Percentiles rank a stretch among this genome's conserved stretches.
Evolutionary conservation across 768 basidiomycete species (phyloP).

Genomic region (Lanmaoa pseudosensibilis): DNA sequence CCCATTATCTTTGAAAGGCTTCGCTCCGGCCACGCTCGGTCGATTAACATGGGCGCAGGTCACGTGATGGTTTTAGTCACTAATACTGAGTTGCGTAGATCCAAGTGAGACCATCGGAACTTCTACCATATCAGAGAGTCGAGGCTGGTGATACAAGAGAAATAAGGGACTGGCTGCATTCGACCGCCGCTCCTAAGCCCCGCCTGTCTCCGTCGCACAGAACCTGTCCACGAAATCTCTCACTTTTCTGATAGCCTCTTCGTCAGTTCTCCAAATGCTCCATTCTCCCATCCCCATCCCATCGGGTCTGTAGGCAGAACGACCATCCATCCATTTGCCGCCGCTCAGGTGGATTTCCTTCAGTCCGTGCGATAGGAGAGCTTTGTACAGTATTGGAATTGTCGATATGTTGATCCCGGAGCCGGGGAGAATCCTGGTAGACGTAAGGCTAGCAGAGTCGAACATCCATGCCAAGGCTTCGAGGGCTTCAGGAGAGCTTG

Average conservation of each 20-base stretch:
- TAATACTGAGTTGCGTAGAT: too few relatives aligned
- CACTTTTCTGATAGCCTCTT: slow-evolving; percentile 50
- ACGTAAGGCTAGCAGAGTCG: slow-evolving; percentile 16
- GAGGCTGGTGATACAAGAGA: background rate
- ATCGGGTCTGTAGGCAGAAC: slow-evolving; percentile 49
- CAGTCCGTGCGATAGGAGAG: slow-evolving; percentile 56
- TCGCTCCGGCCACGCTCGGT: slow-evolving; percentile 22
- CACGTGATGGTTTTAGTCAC: slow-evolving; percentile 27
- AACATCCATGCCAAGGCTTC: slow-evolving; percentile 42
- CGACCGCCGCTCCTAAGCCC: background rate
- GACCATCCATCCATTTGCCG: slow-evolving; percentile 58
- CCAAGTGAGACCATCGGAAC: background rate
- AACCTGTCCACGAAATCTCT: slow-evolving; percentile 45
- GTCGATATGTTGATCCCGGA: slow-evolving; percentile 69
- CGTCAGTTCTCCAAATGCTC: slow-evolving; percentile 66
- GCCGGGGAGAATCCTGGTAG: slow-evolving; percentile 59
- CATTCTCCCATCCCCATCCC: slow-evolving; percentile 79
- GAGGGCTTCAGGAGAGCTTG: slow-evolving; percentile 39
- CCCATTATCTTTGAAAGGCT: slow-evolving; percentile 37
- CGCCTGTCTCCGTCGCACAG: background rate
- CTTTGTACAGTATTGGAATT: slow-evolving; percentile 46
- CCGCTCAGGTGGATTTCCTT: slow-evolving; percentile 76
- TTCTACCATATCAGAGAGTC: too few relatives aligned
- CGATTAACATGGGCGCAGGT: slow-evolving; percentile 21
- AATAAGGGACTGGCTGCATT: background rate